A percentile compares a stretch with the other conserved stretches of the same genome.
Evolutionary conservation across 108 stramenopile species (phyloP).

Genomic region (Skeletonema potamos): DNA sequence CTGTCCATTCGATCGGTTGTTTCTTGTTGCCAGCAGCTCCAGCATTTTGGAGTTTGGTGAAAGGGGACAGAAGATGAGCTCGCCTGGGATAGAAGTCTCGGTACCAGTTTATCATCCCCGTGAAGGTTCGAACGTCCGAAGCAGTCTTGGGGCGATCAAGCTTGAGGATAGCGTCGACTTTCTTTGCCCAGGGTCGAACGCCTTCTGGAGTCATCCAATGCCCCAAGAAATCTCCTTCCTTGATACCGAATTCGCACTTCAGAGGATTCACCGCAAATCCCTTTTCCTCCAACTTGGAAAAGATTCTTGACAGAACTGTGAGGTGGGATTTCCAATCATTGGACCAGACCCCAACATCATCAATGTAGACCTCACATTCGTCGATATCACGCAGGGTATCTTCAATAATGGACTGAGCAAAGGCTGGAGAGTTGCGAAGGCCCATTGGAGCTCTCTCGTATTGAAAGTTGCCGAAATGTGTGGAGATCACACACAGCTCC

Average conservation of each 20-base stretch:
- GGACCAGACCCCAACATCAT: conserved; percentile 36
- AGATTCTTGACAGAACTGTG: background rate
- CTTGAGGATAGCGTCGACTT: conserved; percentile 39
- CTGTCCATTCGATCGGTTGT: background rate
- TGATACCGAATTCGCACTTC: conserved; percentile 21
- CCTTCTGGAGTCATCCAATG: conserved; percentile 38
- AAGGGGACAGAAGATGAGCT: conserved; percentile 33
- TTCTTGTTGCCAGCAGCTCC: background rate
- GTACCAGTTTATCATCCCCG: conserved; percentile 54
- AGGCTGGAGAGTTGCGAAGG: background rate
- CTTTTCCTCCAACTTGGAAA: conserved; percentile 1
- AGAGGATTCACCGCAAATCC: conserved; percentile 9
- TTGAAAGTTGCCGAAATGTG: background rate
- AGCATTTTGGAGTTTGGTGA: conserved; percentile 12
- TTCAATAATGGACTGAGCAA: background rate
- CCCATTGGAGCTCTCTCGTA: conserved; percentile 27
- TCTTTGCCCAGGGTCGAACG: conserved; percentile 38
- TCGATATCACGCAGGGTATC: background rate
- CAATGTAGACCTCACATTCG: conserved; percentile 35
- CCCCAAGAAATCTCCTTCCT: conserved; percentile 41
- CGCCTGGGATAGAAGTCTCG: conserved; percentile 1
- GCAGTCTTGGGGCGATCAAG: conserved; percentile 24
- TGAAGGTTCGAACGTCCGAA: conserved; percentile 40
- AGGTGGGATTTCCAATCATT: conserved; percentile 5
- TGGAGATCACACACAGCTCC: too few species aligned